Conservation (phyloP, 2,329 filamentous ascomycete genomes). For the Dactylellina cionopaga region DNA sequence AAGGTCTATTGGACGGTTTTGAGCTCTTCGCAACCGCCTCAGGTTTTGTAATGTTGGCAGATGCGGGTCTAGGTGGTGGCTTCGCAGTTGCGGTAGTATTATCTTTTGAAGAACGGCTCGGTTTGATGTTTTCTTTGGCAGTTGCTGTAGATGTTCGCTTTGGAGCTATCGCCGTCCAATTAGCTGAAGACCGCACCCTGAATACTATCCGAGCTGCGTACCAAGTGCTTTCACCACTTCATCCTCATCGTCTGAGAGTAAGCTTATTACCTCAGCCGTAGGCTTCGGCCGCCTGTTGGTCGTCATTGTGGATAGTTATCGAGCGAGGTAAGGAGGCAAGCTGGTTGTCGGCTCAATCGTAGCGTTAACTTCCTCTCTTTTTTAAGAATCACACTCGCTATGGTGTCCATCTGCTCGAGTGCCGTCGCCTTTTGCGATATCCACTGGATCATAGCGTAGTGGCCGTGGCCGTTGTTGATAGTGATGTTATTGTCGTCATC, state of each 20-base stretch:
- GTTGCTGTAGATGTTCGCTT: conserved; percentile 13
- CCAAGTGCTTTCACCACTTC: conserved; percentile 1
- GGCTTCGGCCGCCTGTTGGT: background rate
- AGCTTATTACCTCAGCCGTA: conserved; percentile 32
- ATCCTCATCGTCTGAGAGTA: conserved; percentile 29
- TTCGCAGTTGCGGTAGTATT: background rate
- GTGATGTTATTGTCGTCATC: conserved; percentile 4
- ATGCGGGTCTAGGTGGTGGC: background rate
- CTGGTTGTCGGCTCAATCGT: background rate
- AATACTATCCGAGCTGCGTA: no score
- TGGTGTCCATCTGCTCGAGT: no score
- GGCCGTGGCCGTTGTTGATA: background rate
- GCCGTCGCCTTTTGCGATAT: no score
- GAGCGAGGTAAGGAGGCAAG: no score
- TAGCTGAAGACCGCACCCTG: background rate
- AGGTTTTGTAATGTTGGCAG: background rate
- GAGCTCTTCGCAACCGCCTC: background rate
- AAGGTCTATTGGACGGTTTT: background rate
- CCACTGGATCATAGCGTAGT: no score
- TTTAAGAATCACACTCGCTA: no score
- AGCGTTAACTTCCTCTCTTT: conserved; percentile 16
- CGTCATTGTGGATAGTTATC: conserved; percentile 18
- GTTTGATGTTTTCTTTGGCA: conserved; percentile 21
- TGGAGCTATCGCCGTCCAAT: no score
- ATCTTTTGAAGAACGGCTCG: conserved; percentile 7